phyloP scores from a whole-genome alignment of 2,329 filamentous ascomycete species.

The Claviceps capensis region DNA sequence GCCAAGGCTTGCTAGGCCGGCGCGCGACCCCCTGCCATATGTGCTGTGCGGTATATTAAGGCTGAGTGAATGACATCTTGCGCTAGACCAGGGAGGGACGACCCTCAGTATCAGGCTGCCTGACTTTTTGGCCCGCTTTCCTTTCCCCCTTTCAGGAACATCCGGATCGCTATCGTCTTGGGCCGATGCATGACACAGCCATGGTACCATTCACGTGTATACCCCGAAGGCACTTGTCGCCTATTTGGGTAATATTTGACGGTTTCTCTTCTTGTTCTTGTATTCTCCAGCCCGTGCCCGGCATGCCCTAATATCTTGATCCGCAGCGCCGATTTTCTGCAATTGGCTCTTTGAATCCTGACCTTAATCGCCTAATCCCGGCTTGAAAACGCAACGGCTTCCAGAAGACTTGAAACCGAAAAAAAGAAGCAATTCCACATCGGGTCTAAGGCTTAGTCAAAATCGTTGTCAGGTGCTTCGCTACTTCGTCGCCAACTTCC shows the following conservation, averaged over 20 bases:
- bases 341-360: neutral
- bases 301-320: neutral
- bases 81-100: neutral
- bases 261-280: neutral
- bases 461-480: slow-evolving; percentile 54
- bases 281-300: neutral
- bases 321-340: neutral
- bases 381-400: neutral
- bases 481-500: slow-evolving; percentile 68
- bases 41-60: neutral
- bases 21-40: neutral
- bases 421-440: neutral
- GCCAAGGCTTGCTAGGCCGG: neutral
- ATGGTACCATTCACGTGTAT: neutral
- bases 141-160: neutral
- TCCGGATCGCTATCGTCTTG: neutral
- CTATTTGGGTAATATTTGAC: neutral
- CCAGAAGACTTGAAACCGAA: neutral
- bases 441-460: neutral
- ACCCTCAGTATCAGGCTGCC: neutral
- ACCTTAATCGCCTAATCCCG: neutral
- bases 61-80: neutral
- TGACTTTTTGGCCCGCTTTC: neutral
- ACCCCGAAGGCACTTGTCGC: neutral
- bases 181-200: neutral